Base-by-base conservation (phyloP, 2,329 filamentous ascomycete genomes). In the Phyllosticta capitalensis region DNA sequence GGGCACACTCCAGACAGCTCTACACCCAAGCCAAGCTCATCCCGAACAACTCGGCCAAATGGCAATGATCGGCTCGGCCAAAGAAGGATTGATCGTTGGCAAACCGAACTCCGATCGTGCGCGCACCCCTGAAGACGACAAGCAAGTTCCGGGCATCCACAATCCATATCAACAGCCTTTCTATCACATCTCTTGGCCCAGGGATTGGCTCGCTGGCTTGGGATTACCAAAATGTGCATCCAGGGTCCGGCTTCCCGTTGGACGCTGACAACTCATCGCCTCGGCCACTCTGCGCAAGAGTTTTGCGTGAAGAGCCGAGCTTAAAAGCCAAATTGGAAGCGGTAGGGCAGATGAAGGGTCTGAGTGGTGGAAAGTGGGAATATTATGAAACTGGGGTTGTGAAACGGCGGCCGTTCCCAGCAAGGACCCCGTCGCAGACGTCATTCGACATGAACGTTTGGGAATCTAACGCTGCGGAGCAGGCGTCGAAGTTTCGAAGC, bases 21-120 rank as follows among this genome's bases (percentile, higher is more conserved):
- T 67, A 73, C 5, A 68, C 70, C 56, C 71, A 72, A 57, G 67
- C 65, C 60, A 68, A 66, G 55, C 60, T 74, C 21, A 64, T 74
- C 12, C 67, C 71, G 14, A 73, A 73, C 54, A 68, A 73, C 50
- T 62, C 71, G 51, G 66, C 69, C 3, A 74, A 73, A 53, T 74
- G 71, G 71, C 53, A 57, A 24, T 61, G 50, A 22, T 9, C 5
- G 20, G 50, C 38, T n/a, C 38, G 6, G 14, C 7, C 14, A 45
- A 45, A 14, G 38, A n/a, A 7, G 14, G n/a, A 26, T 26, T 14
- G n/a, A n/a, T 45, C 38, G 14, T n/a, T 14, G 38, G 38, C 14
- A n/a, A 7, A 5, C 38, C 38, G 12, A 45, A 17, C 5, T n/a
- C 14, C 14, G 14, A n/a, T n/a, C n/a, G 38, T 7, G 17, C 38